Conservation (phyloP, 371 early-diverging fungal species). For the Rhizomucor miehei region DNA sequence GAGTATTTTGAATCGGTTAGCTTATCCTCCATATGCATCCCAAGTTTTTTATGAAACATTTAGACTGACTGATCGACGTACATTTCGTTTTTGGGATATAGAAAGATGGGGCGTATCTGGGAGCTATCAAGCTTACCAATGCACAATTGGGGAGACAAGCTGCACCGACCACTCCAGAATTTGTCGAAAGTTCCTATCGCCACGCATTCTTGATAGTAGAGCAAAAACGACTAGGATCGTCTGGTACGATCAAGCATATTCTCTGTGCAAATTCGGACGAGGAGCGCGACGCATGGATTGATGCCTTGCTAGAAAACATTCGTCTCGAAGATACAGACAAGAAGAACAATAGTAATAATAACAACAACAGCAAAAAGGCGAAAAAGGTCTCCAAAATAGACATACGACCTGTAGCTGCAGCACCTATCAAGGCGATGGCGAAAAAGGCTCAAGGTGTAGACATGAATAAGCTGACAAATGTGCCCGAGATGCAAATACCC, state of each 20-base stretch:
- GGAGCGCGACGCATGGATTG: constrained; percentile 90
- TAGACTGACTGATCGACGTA: neutral
- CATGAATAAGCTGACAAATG: neutral
- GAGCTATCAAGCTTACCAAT: constrained; percentile 48
- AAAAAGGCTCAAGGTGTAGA: neutral
- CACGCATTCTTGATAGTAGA: constrained; percentile 81
- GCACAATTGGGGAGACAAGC: constrained; percentile 58
- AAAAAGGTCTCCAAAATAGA: constrained; percentile 1
- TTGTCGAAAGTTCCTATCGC: constrained; percentile 50
- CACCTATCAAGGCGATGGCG: neutral
- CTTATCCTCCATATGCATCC: neutral
- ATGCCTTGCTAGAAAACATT: constrained; percentile 49
- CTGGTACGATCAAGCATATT: constrained; percentile 63
- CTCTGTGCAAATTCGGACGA: constrained; percentile 84
- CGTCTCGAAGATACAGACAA: constrained; percentile 21
- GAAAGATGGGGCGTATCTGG: constrained; percentile 58
- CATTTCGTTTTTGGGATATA: constrained; percentile 11
- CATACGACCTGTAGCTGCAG: constrained; percentile 9
- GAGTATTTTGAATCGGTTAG: constrained; percentile 70
- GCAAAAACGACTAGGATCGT: constrained; percentile 59
- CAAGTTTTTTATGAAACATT: too few relatives aligned
- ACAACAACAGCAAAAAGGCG: constrained; percentile 2
- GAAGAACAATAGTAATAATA: too few relatives aligned
- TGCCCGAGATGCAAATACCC: constrained; percentile 1
- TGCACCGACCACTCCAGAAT: constrained; percentile 9